Evolutionary conservation across 306 rosid genomes (phyloP).

Genomic region (Acmispon strigosus): DNA sequence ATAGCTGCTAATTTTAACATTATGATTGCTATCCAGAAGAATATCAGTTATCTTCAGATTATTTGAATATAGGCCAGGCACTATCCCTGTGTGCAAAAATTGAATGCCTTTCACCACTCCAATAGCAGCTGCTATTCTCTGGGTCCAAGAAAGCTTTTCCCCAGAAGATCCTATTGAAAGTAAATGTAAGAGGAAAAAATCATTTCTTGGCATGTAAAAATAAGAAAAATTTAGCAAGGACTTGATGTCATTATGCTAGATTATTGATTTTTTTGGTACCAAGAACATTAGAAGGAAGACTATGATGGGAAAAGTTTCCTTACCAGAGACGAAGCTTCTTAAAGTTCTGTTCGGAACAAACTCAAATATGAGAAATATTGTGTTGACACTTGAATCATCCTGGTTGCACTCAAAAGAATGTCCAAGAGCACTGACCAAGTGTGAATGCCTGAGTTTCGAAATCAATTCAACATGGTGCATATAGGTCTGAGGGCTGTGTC

Average conservation of each 20-base stretch:
- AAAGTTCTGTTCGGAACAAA: constrained; percentile 57
- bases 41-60: constrained; percentile 79
- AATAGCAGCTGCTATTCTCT: constrained; percentile 78
- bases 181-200: constrained; percentile 2
- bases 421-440: constrained; percentile 87
- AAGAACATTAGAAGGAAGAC: not conserved
- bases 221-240: not conserved
- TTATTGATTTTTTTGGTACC: not conserved
- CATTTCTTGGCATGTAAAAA: not conserved
- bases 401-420: constrained; percentile 75
- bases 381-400: constrained; percentile 60
- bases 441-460: constrained; percentile 74
- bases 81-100: constrained; percentile 89
- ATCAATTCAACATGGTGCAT: constrained; percentile 71
- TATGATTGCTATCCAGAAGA: constrained; percentile 62
- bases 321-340: constrained; percentile 79
- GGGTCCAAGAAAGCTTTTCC: constrained; percentile 69
- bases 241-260: not conserved
- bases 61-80: constrained; percentile 77
- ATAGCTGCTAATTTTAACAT: constrained; percentile 71
- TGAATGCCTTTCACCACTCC: constrained; percentile 86
- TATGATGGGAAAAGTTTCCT: not conserved
- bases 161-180: constrained; percentile 46
- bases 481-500: constrained; percentile 51
- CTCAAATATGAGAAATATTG: constrained; percentile 66